Evolutionary conservation across 139 green algal species (phyloP), one percentile per base, ranked within the genome.

Genomic region (Ettlia oleoabundans): DNA sequence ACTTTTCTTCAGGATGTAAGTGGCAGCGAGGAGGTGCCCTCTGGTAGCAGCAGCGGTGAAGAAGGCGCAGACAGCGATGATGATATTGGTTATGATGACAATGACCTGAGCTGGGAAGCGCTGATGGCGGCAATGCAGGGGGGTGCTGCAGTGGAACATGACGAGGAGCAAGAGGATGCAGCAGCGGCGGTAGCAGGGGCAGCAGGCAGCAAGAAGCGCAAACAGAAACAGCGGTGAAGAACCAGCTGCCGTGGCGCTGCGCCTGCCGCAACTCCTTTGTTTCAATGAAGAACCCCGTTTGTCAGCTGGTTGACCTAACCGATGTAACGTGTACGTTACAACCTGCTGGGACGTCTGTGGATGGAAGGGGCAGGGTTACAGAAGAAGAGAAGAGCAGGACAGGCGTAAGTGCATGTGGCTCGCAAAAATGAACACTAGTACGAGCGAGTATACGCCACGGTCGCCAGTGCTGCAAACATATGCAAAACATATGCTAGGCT

Each of bases 21-120:
- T n/a, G n/a, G n/a, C 76, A 18, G 65, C 28, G 71, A 72, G 42
- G 64, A 10, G 13, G 80, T 24, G 28, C 75, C 67, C 62, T 81
- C 76, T 32, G 80, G 47, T 43, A 65, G 47, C 51, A 19, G 51
- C 71, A 66, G 71, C 71, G 80, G 42, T 0, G 84, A 51, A 2
- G 72, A 77, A 28, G 81, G 86, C 40, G 89, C 87, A 4, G 78
- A 85, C 21, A 75, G 51, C 18, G 76, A 78, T 53, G 88, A 74
- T 30, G 87, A 91, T 63, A 92, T 93, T 43, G 94, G 94, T 3
- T 96, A 97, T 64, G 92, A 92, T 28, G 90, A 94, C 1, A 86
- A 80, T 2, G 95, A 91, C 10, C 91, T 98, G 24, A 94, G 88
- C 0, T 98, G 94, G 94, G 95, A 98, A 86, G 94, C 94, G 10